Base-by-base conservation (phyloP, 2,329 filamentous ascomycete genomes). In the Chlorencoelia australis region DNA sequence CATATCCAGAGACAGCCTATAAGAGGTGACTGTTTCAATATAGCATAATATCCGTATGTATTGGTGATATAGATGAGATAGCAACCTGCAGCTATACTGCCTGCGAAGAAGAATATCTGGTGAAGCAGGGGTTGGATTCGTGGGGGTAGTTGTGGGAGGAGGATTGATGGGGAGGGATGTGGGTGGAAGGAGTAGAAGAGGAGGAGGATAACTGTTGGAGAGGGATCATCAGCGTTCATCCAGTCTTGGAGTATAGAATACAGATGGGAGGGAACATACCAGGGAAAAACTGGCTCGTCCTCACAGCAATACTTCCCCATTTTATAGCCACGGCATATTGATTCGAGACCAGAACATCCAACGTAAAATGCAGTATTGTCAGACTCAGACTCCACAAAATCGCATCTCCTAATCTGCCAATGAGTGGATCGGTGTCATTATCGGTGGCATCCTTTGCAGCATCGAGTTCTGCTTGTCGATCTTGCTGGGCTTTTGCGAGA, bases 21-120 rank as follows among this genome's bases (percentile, higher is more conserved):
- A 4, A 87, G 79, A n/a, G 91, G 91, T 0, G 87, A 82, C 45
- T 76, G 78, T 64, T 94, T 93, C 85, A 96, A 88, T 14, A 94
- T 78, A 5, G 82, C 82, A 49, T 93, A 76, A 53, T 95, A 96
- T 4, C 80, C 75, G 46, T 78, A 74, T 19, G 67, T 70, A 53
- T 95, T 96, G 17, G 82, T 86, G 35, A 88, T 75, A 48, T 83
- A 68, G 32, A 96, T 79, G 44, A 95, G 66, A 58, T 86, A 88
- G 60, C 78, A 84, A 1, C 91, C 91, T 0, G 75, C 65, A 7
- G 54, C 57, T 6, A 79, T 59, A 46, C 79, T 76, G 16, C 69
- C 63, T 11, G 53, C 53, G 42, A 86, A 70, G 63, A 89, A 91
- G 35, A 83, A 58, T 11, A 60, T 39, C 46, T 79, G 75, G 25